Evolutionary conservation across 768 basidiomycete species (phyloP), one percentile per base, ranked within the genome.

Genomic region (Ephemerocybe angulata): DNA sequence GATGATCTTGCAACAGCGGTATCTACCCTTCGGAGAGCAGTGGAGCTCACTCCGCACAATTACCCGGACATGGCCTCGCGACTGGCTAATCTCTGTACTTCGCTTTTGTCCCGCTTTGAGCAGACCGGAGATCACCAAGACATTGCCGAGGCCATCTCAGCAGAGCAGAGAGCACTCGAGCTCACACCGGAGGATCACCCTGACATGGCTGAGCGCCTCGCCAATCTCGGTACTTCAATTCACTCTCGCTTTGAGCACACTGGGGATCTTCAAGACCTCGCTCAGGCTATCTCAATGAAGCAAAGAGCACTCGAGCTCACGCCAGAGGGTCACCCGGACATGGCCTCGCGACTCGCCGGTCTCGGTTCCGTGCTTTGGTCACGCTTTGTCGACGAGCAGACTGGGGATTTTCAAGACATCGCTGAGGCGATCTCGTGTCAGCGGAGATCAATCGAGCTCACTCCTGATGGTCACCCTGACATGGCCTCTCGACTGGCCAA

Each of bases 111-210:
- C n/a, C 65, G 63, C 15, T 73, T 67, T 57, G 57, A 58, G 30
- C 28, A 59, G 33, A 56, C 52, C 3, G 57, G 58, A n/a, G 54
- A 63, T 19, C 27, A 56, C 4, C 48, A 28, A n/a, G 69, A 72
- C 52, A 43, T 59, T 15, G 28, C 42, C 22, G 55, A 59, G 22
- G 52, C 52, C 11, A 55, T 63, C 28, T 24, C 24, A 6, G 7
- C 17, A 40, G 52, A 21, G 8, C 52, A 49, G 17, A 13, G 11
- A 17, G 28, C 27, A 13, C 4, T 49, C 15, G 4, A 6, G 7
- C 28, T 49, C 22, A 31, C 27, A 5, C 48, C 48, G n/a, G 48
- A 31, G 28, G 22, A 13, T 10, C 22, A 49, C 21, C 6, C 27
- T 19, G 27, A 49, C 5, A 21, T 19, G 15, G 27, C 48, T 1